A percentile compares a stretch with the other conserved stretches of the same genome.
Evolutionary conservation across 164 flowering plant species (phyloP).

Genomic region (Cinnamomum chago): DNA sequence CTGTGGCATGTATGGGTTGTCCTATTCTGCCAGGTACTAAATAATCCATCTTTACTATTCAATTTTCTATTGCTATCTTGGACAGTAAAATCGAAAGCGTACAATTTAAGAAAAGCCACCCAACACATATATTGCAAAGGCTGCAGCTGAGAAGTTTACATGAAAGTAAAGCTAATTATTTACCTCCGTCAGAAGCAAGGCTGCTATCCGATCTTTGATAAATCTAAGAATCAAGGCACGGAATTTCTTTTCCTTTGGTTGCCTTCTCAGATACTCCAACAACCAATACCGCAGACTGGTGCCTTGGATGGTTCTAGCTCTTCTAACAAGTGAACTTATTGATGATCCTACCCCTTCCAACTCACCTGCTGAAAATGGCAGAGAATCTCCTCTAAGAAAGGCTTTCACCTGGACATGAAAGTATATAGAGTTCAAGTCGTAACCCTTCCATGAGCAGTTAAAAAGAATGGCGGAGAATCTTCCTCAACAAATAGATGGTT

Average conservation of each 20-base stretch:
- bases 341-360: constrained; percentile 76
- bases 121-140: too few relatives aligned
- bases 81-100: too few relatives aligned
- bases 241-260: constrained; percentile 61
- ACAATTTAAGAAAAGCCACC: too few relatives aligned
- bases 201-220: constrained; percentile 78
- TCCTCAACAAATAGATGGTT: not conserved
- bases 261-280: constrained; percentile 73
- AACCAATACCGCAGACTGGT: constrained; percentile 91
- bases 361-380: constrained; percentile 76
- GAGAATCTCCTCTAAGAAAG: constrained; percentile 68
- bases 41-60: too few relatives aligned
- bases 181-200: constrained; percentile 76
- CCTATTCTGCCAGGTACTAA: too few relatives aligned
- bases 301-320: constrained; percentile 49
- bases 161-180: not conserved
- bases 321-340: constrained; percentile 49
- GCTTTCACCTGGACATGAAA: constrained; percentile 66
- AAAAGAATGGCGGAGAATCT: too few relatives aligned
- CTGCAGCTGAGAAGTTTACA: too few relatives aligned
- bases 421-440: not conserved
- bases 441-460: not conserved
- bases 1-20: too few relatives aligned
- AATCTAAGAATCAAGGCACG: constrained; percentile 80
- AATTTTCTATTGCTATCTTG: too few relatives aligned